Percentiles rank a stretch among this genome's conserved stretches.
Conservation (phyloP, 805 yeast genomes). For the Pichia phayaonensis region DNA sequence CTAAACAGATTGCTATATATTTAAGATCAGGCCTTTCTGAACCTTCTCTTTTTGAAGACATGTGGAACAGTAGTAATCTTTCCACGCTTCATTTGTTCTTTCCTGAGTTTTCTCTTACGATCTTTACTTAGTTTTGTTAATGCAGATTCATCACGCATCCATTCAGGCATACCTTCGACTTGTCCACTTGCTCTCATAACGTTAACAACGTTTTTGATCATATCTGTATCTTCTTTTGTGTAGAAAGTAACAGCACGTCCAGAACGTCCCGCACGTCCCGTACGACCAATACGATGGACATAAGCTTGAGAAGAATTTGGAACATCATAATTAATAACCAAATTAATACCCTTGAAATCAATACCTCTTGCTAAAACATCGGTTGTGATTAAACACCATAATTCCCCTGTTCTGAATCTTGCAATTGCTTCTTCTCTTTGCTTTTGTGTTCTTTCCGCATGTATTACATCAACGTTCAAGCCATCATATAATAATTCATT, state of each 20-base stretch:
- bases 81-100: slow-evolving; percentile 52
- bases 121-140: slow-evolving; percentile 56
- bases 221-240: slow-evolving; percentile 77
- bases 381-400: slow-evolving; percentile 95
- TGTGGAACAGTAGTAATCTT: slow-evolving; percentile 82
- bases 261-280: slow-evolving; percentile 87
- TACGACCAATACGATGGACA: slow-evolving; percentile 97
- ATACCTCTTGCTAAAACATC: slow-evolving; percentile 96
- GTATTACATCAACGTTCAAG: slow-evolving; percentile 89
- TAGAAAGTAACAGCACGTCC: slow-evolving; percentile 90
- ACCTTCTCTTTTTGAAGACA: slow-evolving; percentile 60
- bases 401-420: slow-evolving; percentile 78
- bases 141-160: slow-evolving; percentile 61
- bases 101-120: slow-evolving; percentile 55
- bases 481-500: slow-evolving; percentile 90
- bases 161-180: slow-evolving; percentile 51
- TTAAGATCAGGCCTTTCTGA: neutral
- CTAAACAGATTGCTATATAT: neutral
- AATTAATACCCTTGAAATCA: slow-evolving; percentile 90
- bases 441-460: slow-evolving; percentile 83
- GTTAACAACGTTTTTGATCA: slow-evolving; percentile 77
- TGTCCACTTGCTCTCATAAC: slow-evolving; percentile 94
- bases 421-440: slow-evolving; percentile 84
- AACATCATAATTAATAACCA: slow-evolving; percentile 93
- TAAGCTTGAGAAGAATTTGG: slow-evolving; percentile 92